phyloP scores from a whole-genome alignment of 2,329 filamentous ascomycete genomes.

The Penicillium sp. region DNA sequence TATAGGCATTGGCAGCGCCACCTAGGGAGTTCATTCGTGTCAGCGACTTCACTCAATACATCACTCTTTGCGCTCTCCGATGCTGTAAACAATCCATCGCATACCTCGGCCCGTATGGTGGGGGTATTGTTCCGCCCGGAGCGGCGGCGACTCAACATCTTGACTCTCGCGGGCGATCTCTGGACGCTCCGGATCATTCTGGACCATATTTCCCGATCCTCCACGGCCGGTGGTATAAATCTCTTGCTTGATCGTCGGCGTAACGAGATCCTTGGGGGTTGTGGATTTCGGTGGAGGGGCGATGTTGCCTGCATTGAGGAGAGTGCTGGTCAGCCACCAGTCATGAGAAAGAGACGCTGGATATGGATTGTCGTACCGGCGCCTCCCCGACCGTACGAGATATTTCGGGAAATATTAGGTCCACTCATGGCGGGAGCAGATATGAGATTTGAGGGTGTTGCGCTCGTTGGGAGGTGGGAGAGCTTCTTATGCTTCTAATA shows the following conservation, averaged over 20 bases:
- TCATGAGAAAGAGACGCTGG: neutral
- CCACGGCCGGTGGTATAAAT: constrained; percentile 89
- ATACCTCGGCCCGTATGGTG: constrained; percentile 54
- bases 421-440: constrained; percentile 26
- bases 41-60: constrained; percentile 3
- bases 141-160: constrained; percentile 70
- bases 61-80: neutral
- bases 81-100: constrained; percentile 10
- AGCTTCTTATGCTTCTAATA: neutral
- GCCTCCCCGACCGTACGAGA: constrained; percentile 77
- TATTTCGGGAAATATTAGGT: constrained; percentile 30
- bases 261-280: constrained; percentile 71
- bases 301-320: constrained; percentile 63
- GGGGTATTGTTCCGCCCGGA: constrained; percentile 46
- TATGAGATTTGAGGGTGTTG: neutral
- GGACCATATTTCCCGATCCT: constrained; percentile 86
- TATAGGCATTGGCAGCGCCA: constrained; percentile 46
- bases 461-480: neutral
- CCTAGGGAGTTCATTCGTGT: constrained; percentile 29
- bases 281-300: constrained; percentile 57
- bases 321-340: constrained; percentile 4
- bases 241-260: constrained; percentile 81
- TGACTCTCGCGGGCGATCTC: constrained; percentile 77
- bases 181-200: constrained; percentile 69
- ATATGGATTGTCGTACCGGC: constrained; percentile 59